These are phyloP conservation scores for Entonaema liquescens DNA, from an alignment of 495 filamentous ascomycete species.

Conservation along the genomic window DNA sequence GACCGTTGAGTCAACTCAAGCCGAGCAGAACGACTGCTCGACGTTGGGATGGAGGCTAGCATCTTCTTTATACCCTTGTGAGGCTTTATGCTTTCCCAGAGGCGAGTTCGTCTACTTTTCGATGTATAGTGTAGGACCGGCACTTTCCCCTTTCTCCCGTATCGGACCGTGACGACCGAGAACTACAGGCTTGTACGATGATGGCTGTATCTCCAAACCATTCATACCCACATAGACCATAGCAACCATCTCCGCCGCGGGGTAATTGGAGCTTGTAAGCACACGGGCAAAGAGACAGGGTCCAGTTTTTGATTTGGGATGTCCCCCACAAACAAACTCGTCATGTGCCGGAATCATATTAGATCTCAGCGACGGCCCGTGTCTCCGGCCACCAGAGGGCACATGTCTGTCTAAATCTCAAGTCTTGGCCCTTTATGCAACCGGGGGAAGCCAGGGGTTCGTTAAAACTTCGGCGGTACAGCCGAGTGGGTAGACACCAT, in stretches of 20 bases:
- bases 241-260: constrained; percentile 48
- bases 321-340: constrained; percentile 39
- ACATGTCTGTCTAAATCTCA: constrained; percentile 9
- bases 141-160: constrained; percentile 55
- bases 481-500: constrained; percentile 33
- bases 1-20: constrained; percentile 21
- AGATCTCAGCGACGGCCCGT: constrained; percentile 48
- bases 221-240: constrained; percentile 40
- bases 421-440: constrained; percentile 7
- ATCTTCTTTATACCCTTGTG: constrained; percentile 42
- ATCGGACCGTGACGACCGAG: constrained; percentile 61
- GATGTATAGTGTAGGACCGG: constrained; percentile 27
- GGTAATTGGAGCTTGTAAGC: constrained; percentile 45
- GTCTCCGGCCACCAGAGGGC: constrained; percentile 39
- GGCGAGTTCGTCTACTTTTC: constrained; percentile 11
- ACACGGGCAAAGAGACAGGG: constrained; percentile 14
- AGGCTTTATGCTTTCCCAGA: constrained; percentile 9
- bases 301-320: constrained; percentile 32
- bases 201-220: constrained; percentile 41
- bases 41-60: constrained; percentile 27
- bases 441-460: constrained; percentile 21
- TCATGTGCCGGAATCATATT: constrained; percentile 44
- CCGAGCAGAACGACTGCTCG: constrained; percentile 28
- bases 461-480: constrained; percentile 40
- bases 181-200: constrained; percentile 47